Evolutionary conservation across 768 basidiomycete genomes (phyloP), one percentile per base, ranked within the genome.

Genomic region (Panaeolus cyanescens): DNA sequence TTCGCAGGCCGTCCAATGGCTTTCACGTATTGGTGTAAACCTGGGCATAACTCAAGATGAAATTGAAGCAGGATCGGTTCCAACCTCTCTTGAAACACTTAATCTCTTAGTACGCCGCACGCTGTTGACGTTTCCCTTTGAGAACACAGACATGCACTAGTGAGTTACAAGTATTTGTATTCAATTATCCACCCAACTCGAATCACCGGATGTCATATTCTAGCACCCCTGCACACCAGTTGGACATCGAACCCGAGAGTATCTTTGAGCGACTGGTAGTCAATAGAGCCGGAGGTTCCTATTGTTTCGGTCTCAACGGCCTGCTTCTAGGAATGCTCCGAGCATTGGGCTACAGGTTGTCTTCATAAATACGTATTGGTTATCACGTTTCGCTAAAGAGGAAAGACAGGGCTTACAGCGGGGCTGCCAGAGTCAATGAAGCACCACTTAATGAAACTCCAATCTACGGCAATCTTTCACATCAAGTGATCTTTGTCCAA

Each of bases 61-160:
- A 4, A 62, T 74, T 28, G 30, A 59, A 4, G 22, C 59, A 13
- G 65, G 68, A 2, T 33, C 56, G 5, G 72, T 77, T 58, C 63
- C 66, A 17, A 61, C 62, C 13, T 69, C 68, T 7, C 56, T 74
- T 20, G 71, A 72, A n/a, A 74, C 66, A 36, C 65, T 79, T 1
- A 62, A 58, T 39, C 50, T 59, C 2, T 30, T 79, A 1, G 67
- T 72, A 30, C 67, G 70, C 8, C 58, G 68, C 8, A 72, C 76
- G 40, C 53, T 77, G 4, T 42, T 73, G n/a, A 64, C 74, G 4
- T 76, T 77, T 40, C 75, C 76, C 2, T 79, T 73, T 56, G 77
- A 79, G 59, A 77, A 76, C 42, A 76, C 73, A 0, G 66, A 67
- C 5, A 76, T 79, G 72, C 77, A 77, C 54, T 78, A 77, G 77